phyloP scores from a whole-genome alignment of 2,329 filamentous ascomycete species.

The Rhinocladiella mackenziei region DNA sequence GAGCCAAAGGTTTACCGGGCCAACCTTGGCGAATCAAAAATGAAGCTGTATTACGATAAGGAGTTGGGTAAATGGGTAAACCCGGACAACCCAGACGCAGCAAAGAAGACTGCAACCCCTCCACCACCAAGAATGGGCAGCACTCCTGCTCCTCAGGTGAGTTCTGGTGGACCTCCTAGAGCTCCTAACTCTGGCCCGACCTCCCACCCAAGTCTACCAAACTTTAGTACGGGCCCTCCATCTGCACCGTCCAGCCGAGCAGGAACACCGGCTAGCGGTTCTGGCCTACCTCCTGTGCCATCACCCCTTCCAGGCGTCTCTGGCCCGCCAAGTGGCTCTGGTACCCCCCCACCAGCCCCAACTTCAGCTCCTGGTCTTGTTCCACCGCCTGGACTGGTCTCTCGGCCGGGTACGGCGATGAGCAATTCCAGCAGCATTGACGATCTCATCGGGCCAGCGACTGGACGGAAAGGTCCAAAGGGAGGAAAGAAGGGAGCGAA shows the following conservation, averaged over 20 bases:
- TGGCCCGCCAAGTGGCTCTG: conserved; percentile 31
- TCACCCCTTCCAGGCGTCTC: conserved; percentile 28
- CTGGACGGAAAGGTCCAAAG: conserved; percentile 51
- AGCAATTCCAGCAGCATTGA: conserved; percentile 94
- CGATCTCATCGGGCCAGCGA: conserved; percentile 76
- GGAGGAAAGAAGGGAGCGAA: conserved; percentile 61
- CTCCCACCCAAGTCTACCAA: conserved; percentile 13
- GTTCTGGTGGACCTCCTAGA: conserved; percentile 11
- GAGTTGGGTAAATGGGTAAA: conserved; percentile 98
- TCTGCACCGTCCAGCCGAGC: conserved; percentile 22
- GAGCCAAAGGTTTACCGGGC: conserved; percentile 67
- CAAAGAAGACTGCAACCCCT: conserved; percentile 63
- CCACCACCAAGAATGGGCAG: conserved; percentile 67
- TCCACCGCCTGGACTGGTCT: conserved; percentile 52
- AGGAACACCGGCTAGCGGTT: conserved; percentile 23
- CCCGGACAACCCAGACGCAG: conserved; percentile 72
- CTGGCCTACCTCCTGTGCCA: conserved; percentile 5
- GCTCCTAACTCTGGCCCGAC: conserved; percentile 8
- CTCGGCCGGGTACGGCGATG: conserved; percentile 72
- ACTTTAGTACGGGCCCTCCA: conserved; percentile 12
- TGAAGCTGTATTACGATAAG: conserved; percentile 87
- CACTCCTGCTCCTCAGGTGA: conserved; percentile 21
- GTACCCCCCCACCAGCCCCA: conserved; percentile 22
- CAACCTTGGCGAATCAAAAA: conserved; percentile 85
- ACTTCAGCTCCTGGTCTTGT: conserved; percentile 35